Percentiles rank a stretch among this genome's conserved stretches.
phyloP scores from a whole-genome alignment of 768 basidiomycete species.

The Kwoniella sp. region DNA sequence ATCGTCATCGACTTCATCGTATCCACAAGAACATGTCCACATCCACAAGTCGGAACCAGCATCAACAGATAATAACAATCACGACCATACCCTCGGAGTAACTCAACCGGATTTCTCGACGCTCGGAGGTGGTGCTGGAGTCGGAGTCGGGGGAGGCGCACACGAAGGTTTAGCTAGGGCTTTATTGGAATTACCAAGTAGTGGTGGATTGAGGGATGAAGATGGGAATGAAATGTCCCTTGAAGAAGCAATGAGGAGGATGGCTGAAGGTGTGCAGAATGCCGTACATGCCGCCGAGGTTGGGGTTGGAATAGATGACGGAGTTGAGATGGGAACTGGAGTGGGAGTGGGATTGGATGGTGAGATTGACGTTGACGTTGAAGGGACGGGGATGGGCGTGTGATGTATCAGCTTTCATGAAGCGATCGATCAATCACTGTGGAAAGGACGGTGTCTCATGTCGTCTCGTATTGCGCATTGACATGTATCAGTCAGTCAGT shows the following conservation, averaged over 20 bases:
- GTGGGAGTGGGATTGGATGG: not conserved
- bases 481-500: too few species aligned
- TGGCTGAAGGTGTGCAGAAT: conserved; percentile 21
- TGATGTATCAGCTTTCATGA: too few species aligned
- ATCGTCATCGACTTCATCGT: not conserved
- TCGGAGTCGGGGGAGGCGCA: not conserved
- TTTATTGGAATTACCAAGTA: conserved; percentile 23
- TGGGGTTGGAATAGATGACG: not conserved
- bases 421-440: too few species aligned
- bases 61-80: too few species aligned
- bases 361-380: conserved; percentile 1
- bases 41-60: not conserved
- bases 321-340: not conserved
- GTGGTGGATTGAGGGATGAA: conserved; percentile 20
- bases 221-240: conserved; percentile 27
- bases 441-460: too few species aligned
- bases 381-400: conserved; percentile 4
- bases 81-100: not conserved
- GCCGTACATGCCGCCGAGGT: not conserved
- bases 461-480: too few species aligned
- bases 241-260: conserved; percentile 24
- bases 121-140: too few species aligned
- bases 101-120: not conserved
- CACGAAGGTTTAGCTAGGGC: conserved; percentile 29
- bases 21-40: too few species aligned